Evolutionary conservation across 805 yeast genomes (phyloP).

Genomic region (Candida manassasensis): DNA sequence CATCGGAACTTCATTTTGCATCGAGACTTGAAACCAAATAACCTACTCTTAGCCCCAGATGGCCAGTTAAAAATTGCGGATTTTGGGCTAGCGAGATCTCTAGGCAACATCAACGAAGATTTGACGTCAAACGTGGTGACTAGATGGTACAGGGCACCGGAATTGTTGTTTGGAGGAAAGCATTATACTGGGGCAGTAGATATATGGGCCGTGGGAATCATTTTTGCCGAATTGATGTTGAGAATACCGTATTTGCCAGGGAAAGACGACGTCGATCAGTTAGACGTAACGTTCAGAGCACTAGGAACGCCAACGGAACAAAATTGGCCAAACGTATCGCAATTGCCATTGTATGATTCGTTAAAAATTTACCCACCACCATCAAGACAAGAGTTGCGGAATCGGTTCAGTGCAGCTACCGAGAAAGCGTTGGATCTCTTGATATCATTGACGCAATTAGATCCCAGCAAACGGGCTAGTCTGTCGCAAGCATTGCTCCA

Average conservation of each 20-base stretch:
- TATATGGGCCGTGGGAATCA: slow-evolving; percentile 47
- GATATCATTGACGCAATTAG: slow-evolving; percentile 66
- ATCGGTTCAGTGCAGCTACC: slow-evolving; percentile 85
- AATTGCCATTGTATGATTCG: slow-evolving; percentile 71
- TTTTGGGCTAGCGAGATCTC: slow-evolving; percentile 89
- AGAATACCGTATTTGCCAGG: slow-evolving; percentile 96
- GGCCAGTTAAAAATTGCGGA: slow-evolving; percentile 94
- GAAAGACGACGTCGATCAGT: slow-evolving; percentile 80
- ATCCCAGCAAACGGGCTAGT: slow-evolving; percentile 70
- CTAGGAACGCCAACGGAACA: slow-evolving; percentile 93
- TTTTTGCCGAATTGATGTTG: slow-evolving; percentile 93
- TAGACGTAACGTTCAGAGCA: slow-evolving; percentile 91
- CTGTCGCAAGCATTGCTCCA: slow-evolving; percentile 61
- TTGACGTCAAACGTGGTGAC: slow-evolving; percentile 94
- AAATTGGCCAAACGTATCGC: slow-evolving; percentile 85
- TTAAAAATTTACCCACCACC: slow-evolving; percentile 80
- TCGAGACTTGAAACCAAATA: slow-evolving; percentile 91
- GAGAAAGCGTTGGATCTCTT: slow-evolving; percentile 76
- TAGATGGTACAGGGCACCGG: slow-evolving; percentile 92
- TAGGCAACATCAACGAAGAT: slow-evolving; percentile 67
- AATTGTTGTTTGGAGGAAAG: slow-evolving; percentile 40
- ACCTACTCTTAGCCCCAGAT: slow-evolving; percentile 76
- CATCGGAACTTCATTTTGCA: slow-evolving; percentile 89
- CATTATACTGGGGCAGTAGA: slow-evolving; percentile 43
- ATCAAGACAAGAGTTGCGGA: slow-evolving; percentile 69